Evolutionary conservation across 148 eudicot genomes (phyloP), one percentile per base, ranked within the genome.

Genomic region (Vaccinium macrocarpon): DNA sequence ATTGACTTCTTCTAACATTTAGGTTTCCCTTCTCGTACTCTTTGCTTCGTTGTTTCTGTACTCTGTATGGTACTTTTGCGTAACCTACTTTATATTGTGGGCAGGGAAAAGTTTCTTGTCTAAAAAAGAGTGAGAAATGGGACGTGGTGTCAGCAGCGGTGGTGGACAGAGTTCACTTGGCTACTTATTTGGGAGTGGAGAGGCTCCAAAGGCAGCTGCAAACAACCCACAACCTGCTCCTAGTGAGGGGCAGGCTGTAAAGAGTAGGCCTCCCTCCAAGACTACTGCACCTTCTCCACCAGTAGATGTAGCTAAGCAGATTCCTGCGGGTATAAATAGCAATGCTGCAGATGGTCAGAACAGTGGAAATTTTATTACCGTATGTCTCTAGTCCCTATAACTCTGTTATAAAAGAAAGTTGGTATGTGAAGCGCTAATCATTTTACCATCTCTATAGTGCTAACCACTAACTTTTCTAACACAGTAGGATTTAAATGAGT

Each of bases 111-210:
- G 2, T 27, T 74, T 73, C 70, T 51, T 72, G 13, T 74, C 11
- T 53, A 72, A 80, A 59, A 71, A 59, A n/a, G 38, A 71, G 21
- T 57, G 61, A 73, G 64, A 62, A 12, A 95, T 95, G 98, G 93
- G 95, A 78, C 97, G 97, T 85, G 98, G 98, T 52, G 97, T 92
- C 75, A 95, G 98, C 94, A 89, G 95, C 84, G 98, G 98, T 23
- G 98, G 98, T 10, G 98, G 95, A 57, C 94, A 95, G 80, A 95
- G 98, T 84, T 95, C 98, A 48, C 91, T 94, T 68, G 93, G 89
- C 49, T 95, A 95, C 88, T 87, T 95, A 53, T 93, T 95, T 85
- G 98, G 98, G 87, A 82, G 89, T 70, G 95, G 90, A 56, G 98
- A 92, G 88, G 89, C 93, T 59, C 93, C 93, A 76, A 93, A 91